Conservation (phyloP, 352 stramenopile genomes). For the Globisporangium iwayamae region DNA sequence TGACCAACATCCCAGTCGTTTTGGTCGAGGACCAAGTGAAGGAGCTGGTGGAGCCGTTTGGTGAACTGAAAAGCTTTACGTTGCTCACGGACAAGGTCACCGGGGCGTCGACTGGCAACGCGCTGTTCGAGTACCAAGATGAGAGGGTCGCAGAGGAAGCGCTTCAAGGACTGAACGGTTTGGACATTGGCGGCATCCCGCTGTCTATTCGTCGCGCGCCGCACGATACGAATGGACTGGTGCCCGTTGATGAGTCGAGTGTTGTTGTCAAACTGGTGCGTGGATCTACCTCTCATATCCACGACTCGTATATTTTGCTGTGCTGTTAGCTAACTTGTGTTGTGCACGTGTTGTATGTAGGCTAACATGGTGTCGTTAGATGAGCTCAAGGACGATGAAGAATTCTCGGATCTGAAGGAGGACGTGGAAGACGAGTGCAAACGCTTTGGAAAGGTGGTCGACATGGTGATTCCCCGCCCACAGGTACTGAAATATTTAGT, state of each 20-base stretch:
- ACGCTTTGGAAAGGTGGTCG: slow-evolving; percentile 68
- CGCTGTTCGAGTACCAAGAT: slow-evolving; percentile 81
- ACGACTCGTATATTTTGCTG: neutral
- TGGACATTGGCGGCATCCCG: slow-evolving; percentile 72
- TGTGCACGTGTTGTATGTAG: slow-evolving; percentile 24
- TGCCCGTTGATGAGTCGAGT: slow-evolving; percentile 36
- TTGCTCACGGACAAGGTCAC: slow-evolving; percentile 53
- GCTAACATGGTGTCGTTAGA: slow-evolving; percentile 84
- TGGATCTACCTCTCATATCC: neutral
- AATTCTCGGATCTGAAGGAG: slow-evolving; percentile 86
- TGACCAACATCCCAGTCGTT: slow-evolving; percentile 82
- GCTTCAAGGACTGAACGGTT: slow-evolving; percentile 65
- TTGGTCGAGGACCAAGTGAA: slow-evolving; percentile 75
- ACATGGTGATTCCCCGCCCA: slow-evolving; percentile 75
- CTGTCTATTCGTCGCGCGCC: slow-evolving; percentile 62
- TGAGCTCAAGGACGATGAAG: slow-evolving; percentile 82
- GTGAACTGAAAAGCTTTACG: slow-evolving; percentile 59
- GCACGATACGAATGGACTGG: slow-evolving; percentile 14
- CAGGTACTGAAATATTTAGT: slow-evolving; percentile 38
- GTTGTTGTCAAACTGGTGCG: slow-evolving; percentile 74
- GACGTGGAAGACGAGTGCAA: slow-evolving; percentile 90
- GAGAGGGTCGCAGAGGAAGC: slow-evolving; percentile 50
- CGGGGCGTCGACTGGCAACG: slow-evolving; percentile 55
- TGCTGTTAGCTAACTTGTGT: neutral
- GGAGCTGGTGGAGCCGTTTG: slow-evolving; percentile 84